Percentiles rank a stretch among this genome's conserved stretches.
phyloP scores from a whole-genome alignment of 2,329 filamentous ascomycete genomes.

The Fusarium praegraminearum region DNA sequence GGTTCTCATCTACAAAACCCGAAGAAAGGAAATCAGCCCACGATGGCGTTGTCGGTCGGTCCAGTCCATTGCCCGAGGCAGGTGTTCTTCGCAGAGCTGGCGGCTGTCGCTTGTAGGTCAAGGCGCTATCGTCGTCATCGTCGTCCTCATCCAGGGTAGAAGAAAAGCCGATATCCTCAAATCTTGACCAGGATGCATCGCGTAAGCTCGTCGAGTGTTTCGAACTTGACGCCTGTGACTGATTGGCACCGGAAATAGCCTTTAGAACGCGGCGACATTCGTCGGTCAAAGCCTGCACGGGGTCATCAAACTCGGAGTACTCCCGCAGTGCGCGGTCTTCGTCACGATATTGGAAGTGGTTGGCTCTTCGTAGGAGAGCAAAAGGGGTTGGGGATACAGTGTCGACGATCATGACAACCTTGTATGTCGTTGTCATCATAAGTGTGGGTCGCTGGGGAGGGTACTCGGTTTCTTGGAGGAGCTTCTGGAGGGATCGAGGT shows the following conservation, averaged over 20 bases:
- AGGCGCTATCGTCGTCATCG: slow-evolving; percentile 68
- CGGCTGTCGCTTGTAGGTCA: slow-evolving; percentile 54
- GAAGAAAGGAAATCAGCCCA: slow-evolving; percentile 98
- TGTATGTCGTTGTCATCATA: slow-evolving; percentile 83
- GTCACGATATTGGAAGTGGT: slow-evolving; percentile 95
- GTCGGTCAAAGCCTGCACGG: slow-evolving; percentile 87
- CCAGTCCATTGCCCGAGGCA: slow-evolving; percentile 75
- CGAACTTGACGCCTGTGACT: slow-evolving; percentile 78
- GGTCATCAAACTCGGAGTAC: slow-evolving; percentile 91
- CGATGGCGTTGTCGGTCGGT: slow-evolving; percentile 91
- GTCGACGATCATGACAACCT: slow-evolving; percentile 97
- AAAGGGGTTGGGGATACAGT: slow-evolving; percentile 95
- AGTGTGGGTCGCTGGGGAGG: slow-evolving; percentile 83
- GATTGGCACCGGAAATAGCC: slow-evolving; percentile 88
- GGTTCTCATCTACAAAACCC: slow-evolving; percentile 85
- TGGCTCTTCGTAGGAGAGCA: slow-evolving; percentile 86
- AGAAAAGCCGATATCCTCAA: slow-evolving; percentile 93
- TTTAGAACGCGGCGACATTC: slow-evolving; percentile 92
- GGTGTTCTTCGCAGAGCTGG: slow-evolving; percentile 73
- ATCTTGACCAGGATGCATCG: slow-evolving; percentile 95
- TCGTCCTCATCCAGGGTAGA: slow-evolving; percentile 78
- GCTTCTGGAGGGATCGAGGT: slow-evolving; percentile 89
- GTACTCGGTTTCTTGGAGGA: slow-evolving; percentile 93
- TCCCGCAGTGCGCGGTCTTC: slow-evolving; percentile 85
- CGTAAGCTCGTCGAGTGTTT: slow-evolving; percentile 78